Evolutionary conservation across 345 rosid genomes (phyloP).

Genomic region (Syzygium jambos): DNA sequence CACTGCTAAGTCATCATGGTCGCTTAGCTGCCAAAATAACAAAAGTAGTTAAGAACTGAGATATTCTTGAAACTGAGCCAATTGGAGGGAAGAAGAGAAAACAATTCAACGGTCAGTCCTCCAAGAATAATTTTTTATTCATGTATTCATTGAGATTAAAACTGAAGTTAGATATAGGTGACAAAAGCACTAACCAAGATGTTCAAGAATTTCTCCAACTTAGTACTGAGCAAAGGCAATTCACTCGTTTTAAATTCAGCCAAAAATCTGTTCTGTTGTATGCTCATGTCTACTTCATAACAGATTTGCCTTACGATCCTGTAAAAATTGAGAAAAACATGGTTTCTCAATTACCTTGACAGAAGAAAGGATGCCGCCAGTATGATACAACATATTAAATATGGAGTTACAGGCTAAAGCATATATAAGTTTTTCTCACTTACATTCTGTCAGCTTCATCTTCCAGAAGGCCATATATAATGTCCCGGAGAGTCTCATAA

Average conservation of each 20-base stretch:
- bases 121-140: neutral
- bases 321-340: neutral
- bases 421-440: constrained; percentile 7
- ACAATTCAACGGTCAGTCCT: neutral
- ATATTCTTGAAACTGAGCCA: neutral
- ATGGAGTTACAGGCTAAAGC: neutral
- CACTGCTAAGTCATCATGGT: constrained; percentile 16
- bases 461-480: constrained; percentile 54
- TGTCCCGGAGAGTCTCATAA: constrained; percentile 62
- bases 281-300: constrained; percentile 37
- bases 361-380: neutral
- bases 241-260: constrained; percentile 54
- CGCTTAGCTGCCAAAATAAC: constrained; percentile 39
- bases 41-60: neutral
- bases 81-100: neutral
- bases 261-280: constrained; percentile 42
- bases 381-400: neutral
- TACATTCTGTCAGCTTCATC: constrained; percentile 62
- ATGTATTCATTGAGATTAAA: neutral
- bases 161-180: neutral
- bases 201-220: constrained; percentile 63
- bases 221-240: constrained; percentile 69
- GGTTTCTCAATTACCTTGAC: neutral
- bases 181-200: constrained; percentile 44
- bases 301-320: constrained; percentile 58